Base-by-base conservation (phyloP, 495 filamentous ascomycete genomes). In the Lasiosphaeria miniovina region DNA sequence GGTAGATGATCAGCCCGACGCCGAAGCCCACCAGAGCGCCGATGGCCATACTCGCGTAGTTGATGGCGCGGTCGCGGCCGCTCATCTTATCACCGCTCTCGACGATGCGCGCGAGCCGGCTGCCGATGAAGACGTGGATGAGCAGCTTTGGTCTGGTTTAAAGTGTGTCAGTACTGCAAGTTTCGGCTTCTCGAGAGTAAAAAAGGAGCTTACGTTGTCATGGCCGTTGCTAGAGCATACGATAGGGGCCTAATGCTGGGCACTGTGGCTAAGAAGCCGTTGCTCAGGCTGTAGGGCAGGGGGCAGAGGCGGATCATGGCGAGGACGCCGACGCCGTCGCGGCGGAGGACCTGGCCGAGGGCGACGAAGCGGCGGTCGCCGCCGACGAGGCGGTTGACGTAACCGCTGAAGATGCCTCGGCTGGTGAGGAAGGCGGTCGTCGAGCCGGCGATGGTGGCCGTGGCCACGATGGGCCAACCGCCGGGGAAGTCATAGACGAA, bases 231-330 rank as follows among this genome's bases (percentile, higher is more conserved):
- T 41, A 89, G 66, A 36, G 85, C 88, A 70, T 95, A 98, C 63
- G 81, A 82, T 70, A 82, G 72, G 14, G 88, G 87, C 52, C 85
- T 80, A 6, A 98, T 90, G 6, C 91, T 96, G 3, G 90, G 91
- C 63, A 98, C 92, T 2, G 93, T 97, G 17, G 90, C 90, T 34
- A 98, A 84, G 31, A 94, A 96, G 17, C 92, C 94, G 67, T 98
- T 98, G 65, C 89, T 92, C 58, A 97, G 77, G 31, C 90, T 93
- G 70, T 96, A 98, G n/a, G 94, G 94, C 60, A 98, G 72, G 31
- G 94, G 94, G 60, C 94, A 97, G 40, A 98, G 77, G 35, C 94
- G 81, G 58, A 98, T 96, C 90, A 96, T 96, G 64, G 88, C 86
- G 36, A 98, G 79, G 15, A 98, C 80, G 61, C 91, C 90, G 43